Evolutionary conservation across 2,329 filamentous ascomycete genomes (phyloP).

Genomic region (Aspergillus nomiae): DNA sequence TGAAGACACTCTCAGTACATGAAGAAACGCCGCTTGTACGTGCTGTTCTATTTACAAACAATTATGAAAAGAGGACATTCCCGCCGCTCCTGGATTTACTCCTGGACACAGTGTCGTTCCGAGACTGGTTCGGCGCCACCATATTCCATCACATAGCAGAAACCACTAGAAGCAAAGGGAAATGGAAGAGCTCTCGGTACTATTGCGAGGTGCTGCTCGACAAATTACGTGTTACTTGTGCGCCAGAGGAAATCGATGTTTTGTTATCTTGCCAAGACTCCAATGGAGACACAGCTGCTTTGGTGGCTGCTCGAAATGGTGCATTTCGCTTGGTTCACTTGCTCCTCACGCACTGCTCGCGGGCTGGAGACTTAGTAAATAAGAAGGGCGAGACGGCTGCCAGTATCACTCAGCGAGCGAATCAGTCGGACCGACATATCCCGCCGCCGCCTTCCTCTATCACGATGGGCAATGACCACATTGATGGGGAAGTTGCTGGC

Average conservation of each 20-base stretch:
- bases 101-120: conserved; percentile 74
- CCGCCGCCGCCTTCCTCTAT: conserved; percentile 72
- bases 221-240: conserved; percentile 76
- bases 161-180: conserved; percentile 81
- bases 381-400: conserved; percentile 80
- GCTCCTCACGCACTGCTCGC: conserved; percentile 74
- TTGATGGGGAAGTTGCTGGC: conserved; percentile 30
- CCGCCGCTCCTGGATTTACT: conserved; percentile 80
- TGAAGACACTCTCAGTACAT: conserved; percentile 67
- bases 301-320: conserved; percentile 81
- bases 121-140: conserved; percentile 79
- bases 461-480: conserved; percentile 42
- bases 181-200: conserved; percentile 86
- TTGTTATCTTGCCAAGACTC: conserved; percentile 81
- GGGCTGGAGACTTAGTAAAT: conserved; percentile 78
- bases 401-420: conserved; percentile 73
- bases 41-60: conserved; percentile 94
- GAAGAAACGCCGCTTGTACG: conserved; percentile 94
- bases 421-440: conserved; percentile 67
- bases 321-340: conserved; percentile 73
- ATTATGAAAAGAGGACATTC: conserved; percentile 91
- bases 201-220: conserved; percentile 92
- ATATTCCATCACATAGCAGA: conserved; percentile 94
- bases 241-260: conserved; percentile 73
- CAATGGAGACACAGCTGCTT: conserved; percentile 87